These are phyloP conservation scores for Bruguiera sexangula DNA, from an alignment of 345 rosid species.

Conservation along the genomic window DNA sequence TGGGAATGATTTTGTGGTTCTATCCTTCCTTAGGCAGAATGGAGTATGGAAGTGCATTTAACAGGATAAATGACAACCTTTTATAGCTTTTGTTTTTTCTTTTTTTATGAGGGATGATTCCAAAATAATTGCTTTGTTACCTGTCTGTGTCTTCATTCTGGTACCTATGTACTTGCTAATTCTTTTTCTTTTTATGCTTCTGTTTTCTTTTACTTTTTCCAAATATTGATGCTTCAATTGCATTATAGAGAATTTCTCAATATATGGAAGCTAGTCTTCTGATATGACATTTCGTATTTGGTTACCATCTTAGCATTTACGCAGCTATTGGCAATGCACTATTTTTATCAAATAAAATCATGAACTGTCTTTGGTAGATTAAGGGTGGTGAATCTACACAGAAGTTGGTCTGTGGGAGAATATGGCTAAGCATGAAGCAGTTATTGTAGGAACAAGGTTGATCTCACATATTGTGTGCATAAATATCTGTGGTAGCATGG, in stretches of 20 bases:
- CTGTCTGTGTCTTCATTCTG: not conserved
- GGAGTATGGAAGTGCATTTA: conserved; percentile 25
- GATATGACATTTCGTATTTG: not conserved
- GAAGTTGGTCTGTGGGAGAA: not conserved
- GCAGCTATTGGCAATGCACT: not conserved
- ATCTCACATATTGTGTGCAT: not conserved
- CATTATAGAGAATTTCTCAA: not conserved
- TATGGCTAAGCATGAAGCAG: not conserved
- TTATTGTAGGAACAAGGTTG: not conserved
- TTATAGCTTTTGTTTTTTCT: not conserved
- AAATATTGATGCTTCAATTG: no score
- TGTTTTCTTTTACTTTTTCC: no score
- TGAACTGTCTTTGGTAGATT: not conserved
- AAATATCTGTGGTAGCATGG: no score
- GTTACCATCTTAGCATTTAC: not conserved
- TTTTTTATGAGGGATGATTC: not conserved
- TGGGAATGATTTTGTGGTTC: conserved; percentile 31
- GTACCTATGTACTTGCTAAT: not conserved
- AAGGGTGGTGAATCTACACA: not conserved
- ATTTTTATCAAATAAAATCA: not conserved
- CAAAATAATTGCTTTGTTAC: not conserved
- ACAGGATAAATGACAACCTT: not conserved
- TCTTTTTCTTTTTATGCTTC: no score
- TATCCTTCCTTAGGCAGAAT: conserved; percentile 28
- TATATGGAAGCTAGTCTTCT: conserved; percentile 1